phyloP scores from a whole-genome alignment of 2,329 filamentous ascomycete genomes.

The Fusarium dimerum region DNA sequence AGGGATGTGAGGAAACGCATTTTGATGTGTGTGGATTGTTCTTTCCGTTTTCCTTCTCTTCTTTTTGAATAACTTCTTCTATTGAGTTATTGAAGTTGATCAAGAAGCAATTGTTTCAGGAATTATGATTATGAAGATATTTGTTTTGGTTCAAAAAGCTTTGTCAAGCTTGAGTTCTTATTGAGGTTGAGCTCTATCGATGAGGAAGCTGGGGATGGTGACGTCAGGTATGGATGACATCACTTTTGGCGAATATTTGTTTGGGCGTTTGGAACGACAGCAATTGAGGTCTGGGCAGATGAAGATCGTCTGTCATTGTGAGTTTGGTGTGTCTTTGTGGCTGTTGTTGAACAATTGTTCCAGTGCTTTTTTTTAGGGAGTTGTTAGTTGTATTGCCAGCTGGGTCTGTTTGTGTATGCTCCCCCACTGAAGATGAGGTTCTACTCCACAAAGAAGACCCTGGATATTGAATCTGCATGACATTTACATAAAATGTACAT shows the following conservation, averaged over 20 bases:
- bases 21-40: not conserved
- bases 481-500: too few relatives aligned
- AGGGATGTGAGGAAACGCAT: conserved; percentile 17
- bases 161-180: not conserved
- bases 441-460: too few relatives aligned
- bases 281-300: not conserved
- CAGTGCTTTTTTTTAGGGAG: too few relatives aligned
- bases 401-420: too few relatives aligned
- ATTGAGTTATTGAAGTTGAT: too few relatives aligned
- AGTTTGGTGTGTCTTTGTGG: not conserved
- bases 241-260: not conserved
- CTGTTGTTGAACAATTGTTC: too few relatives aligned
- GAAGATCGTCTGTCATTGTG: not conserved
- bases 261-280: not conserved
- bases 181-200: not conserved
- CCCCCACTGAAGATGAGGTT: too few relatives aligned
- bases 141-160: not conserved
- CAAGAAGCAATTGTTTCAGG: not conserved
- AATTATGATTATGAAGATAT: not conserved
- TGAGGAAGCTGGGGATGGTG: not conserved
- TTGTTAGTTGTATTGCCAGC: too few relatives aligned
- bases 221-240: not conserved
- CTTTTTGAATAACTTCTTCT: too few relatives aligned
- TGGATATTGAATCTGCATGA: too few relatives aligned
- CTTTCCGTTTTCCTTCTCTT: too few relatives aligned